Evolutionary conservation across 73 alveolate genomes (phyloP), one percentile per base, ranked within the genome.

Genomic region (Symbiodinium pilosum): DNA sequence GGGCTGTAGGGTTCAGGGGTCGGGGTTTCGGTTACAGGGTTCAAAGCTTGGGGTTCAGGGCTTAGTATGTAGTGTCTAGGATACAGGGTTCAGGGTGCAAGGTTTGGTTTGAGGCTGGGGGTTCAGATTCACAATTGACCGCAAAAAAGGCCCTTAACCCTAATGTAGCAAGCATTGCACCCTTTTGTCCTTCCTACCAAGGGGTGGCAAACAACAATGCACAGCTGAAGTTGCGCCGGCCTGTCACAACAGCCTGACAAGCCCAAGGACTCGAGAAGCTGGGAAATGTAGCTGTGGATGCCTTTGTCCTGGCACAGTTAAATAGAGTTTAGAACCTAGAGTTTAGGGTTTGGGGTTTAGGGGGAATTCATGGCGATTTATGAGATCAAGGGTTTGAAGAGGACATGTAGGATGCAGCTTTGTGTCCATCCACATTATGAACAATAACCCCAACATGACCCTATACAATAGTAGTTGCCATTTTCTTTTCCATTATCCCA

Each of bases 271-370:
- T 91, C 97, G 41, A 91, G 81, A 9, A 91, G 97, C 43, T 91
- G 97, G 26, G 75, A 12, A 77, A 91, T 91, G 97, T 91, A 91
- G 88, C 97, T 91, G 52, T 91, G 89, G 84, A 91, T 91, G n/a
- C 97, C 97, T 21, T 91, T 91, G 77, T 91, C 97, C 97, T 91
- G 47, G 59, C 12, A 26, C 18, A 38, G 81, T 64, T 20, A n/a
- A n/a, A n/a, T 28, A 28, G 32, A 38, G 73, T 54, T 47, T 16
- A 47, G 68, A n/a, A n/a, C n/a, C 16, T 47, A 47, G 64, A 30
- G 73, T 54, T 54, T 5, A 54, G 73, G 73, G 73, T 54, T 54
- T 54, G 26, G 68, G n/a, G 68, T 51, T 51, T 51, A 51, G 68
- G 68, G 68, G 68, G 68, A 24, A 16, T 51, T 51, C n/a, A n/a